Conservation (phyloP, 495 filamentous ascomycete genomes). For the Schizothecium vesticola region DNA sequence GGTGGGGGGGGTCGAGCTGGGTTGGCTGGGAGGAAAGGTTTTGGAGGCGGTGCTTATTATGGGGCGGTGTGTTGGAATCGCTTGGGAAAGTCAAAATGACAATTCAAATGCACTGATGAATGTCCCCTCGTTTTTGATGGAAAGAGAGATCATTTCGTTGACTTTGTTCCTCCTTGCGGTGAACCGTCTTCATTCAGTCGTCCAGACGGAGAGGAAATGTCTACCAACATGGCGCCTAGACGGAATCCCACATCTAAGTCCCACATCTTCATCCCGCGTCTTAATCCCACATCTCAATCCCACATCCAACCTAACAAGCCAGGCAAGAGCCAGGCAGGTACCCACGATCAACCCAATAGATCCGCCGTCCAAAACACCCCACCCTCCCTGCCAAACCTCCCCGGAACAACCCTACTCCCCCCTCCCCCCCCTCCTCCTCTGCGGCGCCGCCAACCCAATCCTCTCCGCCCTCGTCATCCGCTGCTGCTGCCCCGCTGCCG, state of each 20-base stretch:
- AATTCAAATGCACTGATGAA: background rate
- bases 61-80: background rate
- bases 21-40: background rate
- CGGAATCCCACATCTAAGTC: background rate
- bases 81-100: background rate
- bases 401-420: background rate
- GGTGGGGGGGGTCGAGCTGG: background rate
- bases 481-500: conserved; percentile 15
- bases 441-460: conserved; percentile 26
- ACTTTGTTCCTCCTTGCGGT: background rate
- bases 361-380: too few species aligned
- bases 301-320: background rate
- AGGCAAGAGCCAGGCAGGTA: background rate
- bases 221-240: background rate
- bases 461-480: conserved; percentile 31
- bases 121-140: background rate
- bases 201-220: background rate
- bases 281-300: background rate
- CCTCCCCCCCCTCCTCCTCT: conserved; percentile 11
- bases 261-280: background rate
- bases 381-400: background rate
- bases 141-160: background rate
- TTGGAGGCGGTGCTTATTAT: background rate
- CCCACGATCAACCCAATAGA: too few species aligned
- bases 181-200: background rate